These are phyloP conservation scores for Nemania serpens DNA, from an alignment of 2,329 filamentous ascomycete genomes.

Conservation along the genomic window DNA sequence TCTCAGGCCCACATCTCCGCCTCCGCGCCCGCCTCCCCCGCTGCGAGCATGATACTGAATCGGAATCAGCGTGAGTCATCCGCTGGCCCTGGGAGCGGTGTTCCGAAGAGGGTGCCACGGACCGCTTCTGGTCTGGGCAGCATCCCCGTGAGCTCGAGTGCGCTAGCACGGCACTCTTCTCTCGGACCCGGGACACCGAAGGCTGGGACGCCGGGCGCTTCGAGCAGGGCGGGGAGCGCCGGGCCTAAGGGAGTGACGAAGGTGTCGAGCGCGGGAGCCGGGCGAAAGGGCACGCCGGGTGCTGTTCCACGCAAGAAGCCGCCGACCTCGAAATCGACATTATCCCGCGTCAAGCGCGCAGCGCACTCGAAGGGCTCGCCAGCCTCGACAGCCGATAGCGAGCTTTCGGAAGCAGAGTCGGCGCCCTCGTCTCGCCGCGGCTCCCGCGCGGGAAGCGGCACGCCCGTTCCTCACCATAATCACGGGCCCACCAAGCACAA, in stretches of 20 bases:
- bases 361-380: constrained; percentile 61
- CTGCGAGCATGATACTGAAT: constrained; percentile 63
- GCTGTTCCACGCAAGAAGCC: constrained; percentile 43
- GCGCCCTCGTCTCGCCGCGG: constrained; percentile 56
- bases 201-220: constrained; percentile 44
- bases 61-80: constrained; percentile 62
- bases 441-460: constrained; percentile 45
- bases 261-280: constrained; percentile 44
- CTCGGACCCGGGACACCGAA: constrained; percentile 67
- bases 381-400: constrained; percentile 66
- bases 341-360: constrained; percentile 66
- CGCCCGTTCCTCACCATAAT: constrained; percentile 41
- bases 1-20: constrained; percentile 55
- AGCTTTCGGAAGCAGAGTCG: constrained; percentile 66
- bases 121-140: constrained; percentile 53
- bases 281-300: constrained; percentile 51
- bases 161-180: constrained; percentile 65
- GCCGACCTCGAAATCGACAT: constrained; percentile 57
- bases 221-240: constrained; percentile 60
- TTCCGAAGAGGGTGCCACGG: constrained; percentile 58
- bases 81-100: constrained; percentile 55
- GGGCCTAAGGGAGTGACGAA: constrained; percentile 60
- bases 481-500: constrained; percentile 25
- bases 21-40: constrained; percentile 64
- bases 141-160: constrained; percentile 58